A percentile compares a stretch with the other conserved stretches of the same genome.
phyloP scores from a whole-genome alignment of 2,329 filamentous ascomycete genomes.

The Fusarium decemcellulare region DNA sequence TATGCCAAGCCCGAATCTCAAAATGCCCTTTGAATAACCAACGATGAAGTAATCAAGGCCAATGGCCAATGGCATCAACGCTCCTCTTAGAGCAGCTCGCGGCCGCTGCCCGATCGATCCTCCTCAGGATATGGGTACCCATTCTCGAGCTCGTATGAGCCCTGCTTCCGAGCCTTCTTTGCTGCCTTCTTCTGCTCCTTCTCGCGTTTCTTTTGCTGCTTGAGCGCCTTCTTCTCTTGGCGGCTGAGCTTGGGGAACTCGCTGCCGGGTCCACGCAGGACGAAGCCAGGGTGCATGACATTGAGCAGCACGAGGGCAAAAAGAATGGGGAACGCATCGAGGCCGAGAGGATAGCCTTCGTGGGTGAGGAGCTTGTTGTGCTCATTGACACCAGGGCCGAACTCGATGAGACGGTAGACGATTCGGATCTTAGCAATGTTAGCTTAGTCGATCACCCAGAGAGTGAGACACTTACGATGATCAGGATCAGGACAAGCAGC shows the following conservation, averaged over 20 bases:
- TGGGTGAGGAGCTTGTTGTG: slow-evolving; percentile 63
- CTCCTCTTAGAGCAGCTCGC: slow-evolving; percentile 12
- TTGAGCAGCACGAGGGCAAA: slow-evolving; percentile 60
- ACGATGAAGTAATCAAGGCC: neutral
- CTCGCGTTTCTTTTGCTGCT: slow-evolving; percentile 52
- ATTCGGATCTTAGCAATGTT: slow-evolving; percentile 63
- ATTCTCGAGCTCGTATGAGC: slow-evolving; percentile 32
- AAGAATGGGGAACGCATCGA: slow-evolving; percentile 71
- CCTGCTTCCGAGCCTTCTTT: slow-evolving; percentile 42
- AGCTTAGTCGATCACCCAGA: slow-evolving; percentile 1
- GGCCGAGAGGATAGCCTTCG: slow-evolving; percentile 65
- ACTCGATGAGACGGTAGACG: slow-evolving; percentile 73
- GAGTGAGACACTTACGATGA: slow-evolving; percentile 49
- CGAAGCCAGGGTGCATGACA: slow-evolving; percentile 62
- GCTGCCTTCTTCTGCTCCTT: slow-evolving; percentile 41
- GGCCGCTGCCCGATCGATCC: neutral
- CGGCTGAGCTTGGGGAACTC: slow-evolving; percentile 60
- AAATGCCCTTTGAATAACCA: neutral
- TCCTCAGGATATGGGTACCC: slow-evolving; percentile 21
- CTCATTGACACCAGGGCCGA: slow-evolving; percentile 58
- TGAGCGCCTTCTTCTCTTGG: slow-evolving; percentile 61
- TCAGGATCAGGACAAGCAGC: slow-evolving; percentile 52
- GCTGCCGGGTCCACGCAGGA: slow-evolving; percentile 61
- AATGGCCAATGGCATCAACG: neutral
- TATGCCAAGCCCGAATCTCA: slow-evolving; percentile 6